These are phyloP conservation scores for Zygotorulaspora sp. DNA, from an alignment of 805 yeast species.

Conservation along the genomic window DNA sequence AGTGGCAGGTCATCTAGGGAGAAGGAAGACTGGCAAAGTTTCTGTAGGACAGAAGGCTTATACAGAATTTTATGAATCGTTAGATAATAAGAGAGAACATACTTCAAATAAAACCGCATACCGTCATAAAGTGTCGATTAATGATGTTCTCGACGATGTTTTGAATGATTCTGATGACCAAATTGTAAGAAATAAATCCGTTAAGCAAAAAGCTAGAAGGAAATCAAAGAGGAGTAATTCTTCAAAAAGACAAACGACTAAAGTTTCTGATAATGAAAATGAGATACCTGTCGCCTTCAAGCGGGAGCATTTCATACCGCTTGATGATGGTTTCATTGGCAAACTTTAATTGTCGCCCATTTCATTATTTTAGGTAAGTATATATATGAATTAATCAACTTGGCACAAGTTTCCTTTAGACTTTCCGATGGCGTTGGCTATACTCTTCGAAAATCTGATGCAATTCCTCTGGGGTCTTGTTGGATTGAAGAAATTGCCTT, in stretches of 20 bases:
- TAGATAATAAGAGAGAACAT: constrained; percentile 10
- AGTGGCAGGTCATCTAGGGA: not conserved
- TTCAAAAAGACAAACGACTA: no score
- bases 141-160: constrained; percentile 17
- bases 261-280: no score
- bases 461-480: constrained; percentile 6
- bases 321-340: no score
- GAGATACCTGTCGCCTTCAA: no score
- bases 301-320: no score
- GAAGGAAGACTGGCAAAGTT: constrained; percentile 4
- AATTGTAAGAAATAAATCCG: not conserved
- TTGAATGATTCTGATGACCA: constrained; percentile 7
- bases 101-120: constrained; percentile 9
- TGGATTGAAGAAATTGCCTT: constrained; percentile 8
- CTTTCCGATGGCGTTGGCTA: constrained; percentile 6
- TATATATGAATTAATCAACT: not conserved
- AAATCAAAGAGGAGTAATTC: not conserved
- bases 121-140: constrained; percentile 10
- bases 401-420: not conserved
- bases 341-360: no score
- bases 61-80: constrained; percentile 17
- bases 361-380: no score
- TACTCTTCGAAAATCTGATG: constrained; percentile 4
- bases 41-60: constrained; percentile 16
- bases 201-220: not conserved